Conservation (phyloP, 768 basidiomycete genomes). For the Phanerochaete carnosa region DNA sequence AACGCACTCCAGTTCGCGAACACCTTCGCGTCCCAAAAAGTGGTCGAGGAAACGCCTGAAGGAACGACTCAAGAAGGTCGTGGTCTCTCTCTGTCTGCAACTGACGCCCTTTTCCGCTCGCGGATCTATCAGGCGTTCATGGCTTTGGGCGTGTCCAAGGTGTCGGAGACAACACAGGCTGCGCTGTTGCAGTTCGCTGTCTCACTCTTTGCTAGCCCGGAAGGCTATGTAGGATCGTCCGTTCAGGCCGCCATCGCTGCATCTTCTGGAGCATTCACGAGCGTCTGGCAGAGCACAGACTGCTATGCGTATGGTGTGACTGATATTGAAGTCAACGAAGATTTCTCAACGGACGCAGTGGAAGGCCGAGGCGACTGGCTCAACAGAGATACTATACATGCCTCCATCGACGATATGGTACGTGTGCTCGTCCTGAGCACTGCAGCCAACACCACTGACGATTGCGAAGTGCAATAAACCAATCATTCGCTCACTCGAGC, state of each 20-base stretch:
- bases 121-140: constrained; percentile 90
- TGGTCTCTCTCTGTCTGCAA: constrained; percentile 62
- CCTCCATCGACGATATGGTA: constrained; percentile 76
- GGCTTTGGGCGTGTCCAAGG: constrained; percentile 70
- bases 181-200: constrained; percentile 79
- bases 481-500: constrained; percentile 79
- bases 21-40: constrained; percentile 69
- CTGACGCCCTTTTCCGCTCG: constrained; percentile 80
- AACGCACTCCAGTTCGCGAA: constrained; percentile 91
- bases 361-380: constrained; percentile 16
- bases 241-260: constrained; percentile 92
- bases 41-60: constrained; percentile 55
- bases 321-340: constrained; percentile 53
- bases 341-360: constrained; percentile 17
- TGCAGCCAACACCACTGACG: neutral
- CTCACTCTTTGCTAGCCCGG: constrained; percentile 80
- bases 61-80: constrained; percentile 32
- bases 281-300: constrained; percentile 83
- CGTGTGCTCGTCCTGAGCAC: constrained; percentile 17
- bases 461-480: constrained; percentile 62
- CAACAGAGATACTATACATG: constrained; percentile 79
- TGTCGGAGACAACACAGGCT: constrained; percentile 81
- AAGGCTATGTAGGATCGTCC: constrained; percentile 76
- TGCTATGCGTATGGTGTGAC: constrained; percentile 93
- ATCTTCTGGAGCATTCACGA: constrained; percentile 77